Evolutionary conservation across 441 rosid species (phyloP), one percentile per base, ranked within the genome.

Genomic region (Bruguiera hainesii): DNA sequence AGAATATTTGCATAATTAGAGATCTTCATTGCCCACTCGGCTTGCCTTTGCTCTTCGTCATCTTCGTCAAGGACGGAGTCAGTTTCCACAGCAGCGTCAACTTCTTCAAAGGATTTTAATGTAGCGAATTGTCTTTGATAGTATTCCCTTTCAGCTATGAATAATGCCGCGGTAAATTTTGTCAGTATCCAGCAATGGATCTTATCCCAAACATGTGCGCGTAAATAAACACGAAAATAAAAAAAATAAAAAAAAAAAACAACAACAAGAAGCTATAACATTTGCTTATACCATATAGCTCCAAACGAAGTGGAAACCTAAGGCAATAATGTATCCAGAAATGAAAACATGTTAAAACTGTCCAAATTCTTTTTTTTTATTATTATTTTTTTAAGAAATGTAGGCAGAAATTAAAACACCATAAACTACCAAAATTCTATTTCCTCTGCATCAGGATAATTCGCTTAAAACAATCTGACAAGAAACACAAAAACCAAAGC

Each of bases 11-110:
- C 91, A 72, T 67, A 84, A 62, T 93, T 93, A 0, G 97, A 93
- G 62, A 93, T 81, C 77, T 71, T 83, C 93, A 93, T 93, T 3
- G 97, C 97, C 71, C 76, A 70, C 48, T 93, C 98, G 11, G 81
- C 81, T 65, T 78, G 77, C 23, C 35, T 78, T 78, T 79, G 82
- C 59, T 85, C 94, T 60, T 70, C 71, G 4, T 28, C 48, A 21
- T 71, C 68, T 28, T 83, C 80, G n/a, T 73, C 88, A n/a, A 60
- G 81, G 11, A 60, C 29, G 29, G 35, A 3, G 51, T 75, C 68
- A 0, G 81, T 71, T 37, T 61, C 66, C 56, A 76, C 61, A 58
- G 80, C 57, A 60, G 77, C 69, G 65, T 93, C 98, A 31, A 87
- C 96, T 67, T 86, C 94, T 70, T 87, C 94, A 62, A 93, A 93